Percentiles rank a stretch among this genome's conserved stretches.
These are phyloP conservation scores for Exophiala mesophila DNA, from an alignment of 2,329 filamentous ascomycete genomes.

Conservation along the genomic window DNA sequence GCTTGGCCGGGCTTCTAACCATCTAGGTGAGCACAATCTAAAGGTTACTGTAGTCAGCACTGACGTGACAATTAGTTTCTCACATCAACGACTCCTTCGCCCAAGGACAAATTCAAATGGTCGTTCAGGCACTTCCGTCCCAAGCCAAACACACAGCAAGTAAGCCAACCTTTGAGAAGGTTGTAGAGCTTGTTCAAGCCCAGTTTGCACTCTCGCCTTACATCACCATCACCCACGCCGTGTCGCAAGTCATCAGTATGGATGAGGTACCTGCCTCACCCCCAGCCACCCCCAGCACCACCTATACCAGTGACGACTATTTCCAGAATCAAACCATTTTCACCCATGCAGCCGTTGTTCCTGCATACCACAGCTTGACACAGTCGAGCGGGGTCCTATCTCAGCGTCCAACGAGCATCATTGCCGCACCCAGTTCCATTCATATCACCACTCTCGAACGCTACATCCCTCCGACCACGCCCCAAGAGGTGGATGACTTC, in stretches of 20 bases:
- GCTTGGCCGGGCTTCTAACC: conserved; percentile 17
- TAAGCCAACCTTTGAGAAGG: conserved; percentile 46
- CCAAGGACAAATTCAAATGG: conserved; percentile 47
- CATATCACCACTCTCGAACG: conserved; percentile 59
- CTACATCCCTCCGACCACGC: conserved; percentile 59
- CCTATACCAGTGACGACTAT: conserved; percentile 53
- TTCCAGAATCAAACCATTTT: conserved; percentile 54
- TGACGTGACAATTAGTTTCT: conserved; percentile 13
- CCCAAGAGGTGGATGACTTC: conserved; percentile 55
- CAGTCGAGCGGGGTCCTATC: conserved; percentile 38
- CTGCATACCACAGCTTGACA: conserved; percentile 53
- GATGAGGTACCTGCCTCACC: conserved; percentile 60
- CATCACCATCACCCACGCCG: conserved; percentile 62
- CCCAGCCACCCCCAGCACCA: conserved; percentile 50
- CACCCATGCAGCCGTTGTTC: conserved; percentile 56
- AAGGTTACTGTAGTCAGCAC: too few species aligned
- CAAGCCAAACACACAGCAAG: conserved; percentile 37
- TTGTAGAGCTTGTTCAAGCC: conserved; percentile 53
- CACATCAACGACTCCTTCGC: conserved; percentile 5
- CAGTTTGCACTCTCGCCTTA: conserved; percentile 48
- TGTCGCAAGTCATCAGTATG: conserved; percentile 54
- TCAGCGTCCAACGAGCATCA: conserved; percentile 49
- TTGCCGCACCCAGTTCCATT: conserved; percentile 57
- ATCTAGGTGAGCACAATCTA: conserved; percentile 16
- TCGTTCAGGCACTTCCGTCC: conserved; percentile 56